Base-by-base conservation (phyloP, 805 yeast genomes). In the Priceomyces haplophilus region DNA sequence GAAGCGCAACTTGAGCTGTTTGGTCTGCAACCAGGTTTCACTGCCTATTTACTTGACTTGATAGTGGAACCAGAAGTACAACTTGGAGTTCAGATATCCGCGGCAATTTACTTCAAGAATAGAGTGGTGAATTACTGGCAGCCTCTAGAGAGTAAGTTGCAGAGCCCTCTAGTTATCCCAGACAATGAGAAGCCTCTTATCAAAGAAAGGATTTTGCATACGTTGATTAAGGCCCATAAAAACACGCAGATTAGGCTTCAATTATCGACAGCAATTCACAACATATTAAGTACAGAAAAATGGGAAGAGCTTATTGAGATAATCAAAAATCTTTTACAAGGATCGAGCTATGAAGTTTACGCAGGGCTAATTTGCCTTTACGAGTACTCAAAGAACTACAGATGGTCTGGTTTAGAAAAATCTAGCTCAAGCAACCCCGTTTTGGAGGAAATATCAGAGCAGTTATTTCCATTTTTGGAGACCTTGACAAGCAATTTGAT, bases 11-110 rank as follows among this genome's bases (percentile, higher is more conserved):
- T 80, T 45, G 64, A 63, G 29, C 71, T 67, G 32, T 76, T 65
- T 47, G 84, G 79, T 54, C 74, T 72, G 46, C 78, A 75, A 47
- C 73, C 77, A 1, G 85, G 85, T 3, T 79, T 80, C 58, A 76
- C 83, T 1, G 65, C 72, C 11, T 78, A 77, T 53, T 64, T 80
- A 37, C 61, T 81, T 21, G 77, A 73, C 31, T 62, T 80, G 36
- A 68, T 77, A 11, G 58, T 65, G 7, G 83, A 80, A 50, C 58
- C 58, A 3, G 61, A 67, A 3, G 62, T 64, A 7, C 55, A 54
- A 23, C 46, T 56, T 10, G 74, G 74, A 5, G 62, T 69, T 41
- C 71, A 70, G 46, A 56, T 65, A 11, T 59, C 74, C 7, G 75
- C 73, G 3, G 72, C 74, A 12, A 66, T 71, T 44, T 64, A 67